Evolutionary conservation across 2,329 filamentous ascomycete genomes (phyloP), one percentile per base, ranked within the genome.

Genomic region (Aureobasidium leucospermi): DNA sequence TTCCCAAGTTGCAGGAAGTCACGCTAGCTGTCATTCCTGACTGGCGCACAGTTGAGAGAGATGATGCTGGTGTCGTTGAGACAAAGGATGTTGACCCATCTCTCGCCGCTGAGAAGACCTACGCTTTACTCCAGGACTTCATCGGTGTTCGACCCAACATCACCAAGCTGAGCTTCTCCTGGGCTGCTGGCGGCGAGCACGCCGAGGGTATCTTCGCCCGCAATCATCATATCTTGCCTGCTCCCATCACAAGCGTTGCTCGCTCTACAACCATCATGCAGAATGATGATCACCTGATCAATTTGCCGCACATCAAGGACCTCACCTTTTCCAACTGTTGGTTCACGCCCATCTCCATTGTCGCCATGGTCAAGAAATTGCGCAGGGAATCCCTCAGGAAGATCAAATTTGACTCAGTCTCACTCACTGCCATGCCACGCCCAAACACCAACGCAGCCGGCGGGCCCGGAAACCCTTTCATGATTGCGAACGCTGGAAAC

Each of bases 241-340:
- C 83, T 8, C 86, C 85, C 1, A 71, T 85, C 61, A 66, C 77
- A 51, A 59, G 9, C 41, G 15, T 49, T 36, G 41, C 39, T 7
- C 59, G 53, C 53, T 23, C 34, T 36, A 65, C 10, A 55, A 67
- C 9, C 66, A 69, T 39, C 66, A 8, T 8, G 8, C 8, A 11
- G 15, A 48, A 65, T 55, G 29, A 59, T 28, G 48, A 59, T 48
- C 29, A 55, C 8, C 28, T 85, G 6, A 67, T 85, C n/a, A 68
- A 70, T 1, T 77, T 90, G 46, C 81, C 81, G 3, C 70, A 81
- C 65, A 69, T 89, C 28, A 75, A 82, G 61, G 75, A 83, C 52
- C 70, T 90, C 2, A 85, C 80, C 0, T 73, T 89, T 8, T 82
- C 82, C 64, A 89, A 89, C 65, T 88, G 86, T 71, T 89, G 86